Conservation (phyloP, 306 rosid genomes). For the Quercus ilex region DNA sequence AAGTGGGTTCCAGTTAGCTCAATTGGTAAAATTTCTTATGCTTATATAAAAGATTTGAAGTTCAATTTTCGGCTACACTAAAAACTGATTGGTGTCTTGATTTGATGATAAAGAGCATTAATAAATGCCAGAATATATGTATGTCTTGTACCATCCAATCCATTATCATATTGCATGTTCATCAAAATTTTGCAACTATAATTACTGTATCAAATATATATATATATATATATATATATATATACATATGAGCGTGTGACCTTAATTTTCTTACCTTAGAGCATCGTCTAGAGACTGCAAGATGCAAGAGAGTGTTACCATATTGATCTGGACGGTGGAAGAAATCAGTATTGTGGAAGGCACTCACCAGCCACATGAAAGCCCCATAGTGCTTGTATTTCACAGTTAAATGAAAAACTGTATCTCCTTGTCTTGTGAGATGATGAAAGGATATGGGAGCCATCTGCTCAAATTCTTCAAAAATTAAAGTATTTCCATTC, state of each 20-base stretch:
- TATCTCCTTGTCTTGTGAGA: slow-evolving; percentile 58
- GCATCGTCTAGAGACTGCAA: slow-evolving; percentile 48
- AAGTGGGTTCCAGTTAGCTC: too few species aligned
- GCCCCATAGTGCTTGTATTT: slow-evolving; percentile 52
- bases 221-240: too few species aligned
- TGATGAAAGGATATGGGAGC: slow-evolving; percentile 42
- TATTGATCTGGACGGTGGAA: slow-evolving; percentile 43
- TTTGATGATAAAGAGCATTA: too few species aligned
- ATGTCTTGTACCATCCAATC: too few species aligned
- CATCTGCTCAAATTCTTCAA: slow-evolving; percentile 34
- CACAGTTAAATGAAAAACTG: slow-evolving; percentile 59
- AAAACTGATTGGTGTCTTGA: accelerated
- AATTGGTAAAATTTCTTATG: accelerated
- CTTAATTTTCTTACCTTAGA: slow-evolving; percentile 39
- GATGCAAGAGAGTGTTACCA: slow-evolving; percentile 59
- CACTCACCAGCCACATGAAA: slow-evolving; percentile 41
- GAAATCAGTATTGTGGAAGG: slow-evolving; percentile 37
- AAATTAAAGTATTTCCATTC: slow-evolving; percentile 47
- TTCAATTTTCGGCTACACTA: accelerated
- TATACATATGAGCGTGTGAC: too few species aligned
- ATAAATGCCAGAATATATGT: too few species aligned
- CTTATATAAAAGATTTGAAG: too few species aligned
- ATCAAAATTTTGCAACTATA: too few species aligned
- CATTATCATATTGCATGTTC: too few species aligned
- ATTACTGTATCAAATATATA: too few species aligned